Percentiles rank a stretch among this genome's conserved stretches.
These are phyloP conservation scores for Pestalotiopsis sp. DNA, from an alignment of 2,329 filamentous ascomycete genomes.

Conservation along the genomic window DNA sequence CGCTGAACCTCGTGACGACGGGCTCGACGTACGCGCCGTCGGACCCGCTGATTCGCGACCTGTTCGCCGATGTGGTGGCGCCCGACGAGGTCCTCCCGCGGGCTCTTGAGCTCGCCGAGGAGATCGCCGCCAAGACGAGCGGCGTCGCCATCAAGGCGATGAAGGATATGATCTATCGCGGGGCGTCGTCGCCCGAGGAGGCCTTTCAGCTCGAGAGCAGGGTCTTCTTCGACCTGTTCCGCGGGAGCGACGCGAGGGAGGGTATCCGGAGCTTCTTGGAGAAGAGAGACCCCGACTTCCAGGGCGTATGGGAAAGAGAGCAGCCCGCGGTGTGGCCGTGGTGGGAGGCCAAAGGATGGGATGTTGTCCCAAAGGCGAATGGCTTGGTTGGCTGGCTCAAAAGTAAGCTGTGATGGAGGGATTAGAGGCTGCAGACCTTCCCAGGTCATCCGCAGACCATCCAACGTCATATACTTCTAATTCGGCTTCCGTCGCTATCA, in stretches of 20 bases:
- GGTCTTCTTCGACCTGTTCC: slow-evolving; percentile 64
- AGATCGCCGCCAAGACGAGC: slow-evolving; percentile 69
- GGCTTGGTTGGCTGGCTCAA: slow-evolving; percentile 16
- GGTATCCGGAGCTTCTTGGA: slow-evolving; percentile 71
- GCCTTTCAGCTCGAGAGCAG: slow-evolving; percentile 71
- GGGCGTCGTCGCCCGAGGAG: slow-evolving; percentile 62
- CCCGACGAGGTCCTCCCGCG: slow-evolving; percentile 63
- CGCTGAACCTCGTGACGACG: slow-evolving; percentile 68
- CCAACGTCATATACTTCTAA: background rate
- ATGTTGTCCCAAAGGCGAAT: slow-evolving; percentile 28
- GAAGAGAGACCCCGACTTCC: slow-evolving; percentile 67
- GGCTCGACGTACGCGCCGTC: slow-evolving; percentile 60
- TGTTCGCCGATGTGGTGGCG: slow-evolving; percentile 69
- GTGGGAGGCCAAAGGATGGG: slow-evolving; percentile 56
- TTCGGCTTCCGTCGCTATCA: background rate
- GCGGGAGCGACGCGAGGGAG: slow-evolving; percentile 62
- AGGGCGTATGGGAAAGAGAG: slow-evolving; percentile 61
- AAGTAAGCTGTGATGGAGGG: slow-evolving; percentile 17
- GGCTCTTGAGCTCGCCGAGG: slow-evolving; percentile 67
- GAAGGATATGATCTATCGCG: slow-evolving; percentile 71
- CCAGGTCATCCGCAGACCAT: background rate
- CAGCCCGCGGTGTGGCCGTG: slow-evolving; percentile 65
- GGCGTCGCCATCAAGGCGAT: slow-evolving; percentile 66
- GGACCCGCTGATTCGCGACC: slow-evolving; percentile 53
- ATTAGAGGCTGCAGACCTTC: background rate